A percentile compares a stretch with the other conserved stretches of the same genome.
These are phyloP conservation scores for Pisolithus orientalis DNA, from an alignment of 768 basidiomycete genomes.

Conservation along the genomic window DNA sequence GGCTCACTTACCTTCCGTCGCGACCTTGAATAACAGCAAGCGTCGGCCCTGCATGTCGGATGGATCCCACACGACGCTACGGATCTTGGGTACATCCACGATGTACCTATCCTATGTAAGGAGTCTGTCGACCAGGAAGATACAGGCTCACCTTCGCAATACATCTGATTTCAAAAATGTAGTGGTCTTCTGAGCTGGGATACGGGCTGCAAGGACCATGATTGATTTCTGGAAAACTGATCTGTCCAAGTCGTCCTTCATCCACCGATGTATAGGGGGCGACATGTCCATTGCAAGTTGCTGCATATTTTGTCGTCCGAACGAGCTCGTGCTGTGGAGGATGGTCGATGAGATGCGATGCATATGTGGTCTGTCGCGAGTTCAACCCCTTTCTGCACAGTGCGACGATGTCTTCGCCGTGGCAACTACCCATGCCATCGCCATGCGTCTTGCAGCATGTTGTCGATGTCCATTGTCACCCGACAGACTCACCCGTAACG, in stretches of 20 bases:
- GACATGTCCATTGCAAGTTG: slow-evolving; percentile 27
- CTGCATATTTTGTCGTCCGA: slow-evolving; percentile 10
- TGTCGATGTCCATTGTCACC: slow-evolving; percentile 89
- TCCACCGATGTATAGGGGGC: slow-evolving; percentile 47
- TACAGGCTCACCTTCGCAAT: slow-evolving; percentile 50
- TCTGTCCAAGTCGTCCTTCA: slow-evolving; percentile 51
- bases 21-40: slow-evolving; percentile 61
- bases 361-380: not conserved
- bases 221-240: slow-evolving; percentile 59
- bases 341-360: too few species aligned
- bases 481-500: slow-evolving; percentile 64
- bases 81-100: slow-evolving; percentile 64
- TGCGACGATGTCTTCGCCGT: not conserved
- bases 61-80: slow-evolving; percentile 49
- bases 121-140: not conserved
- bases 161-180: slow-evolving; percentile 48
- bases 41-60: slow-evolving; percentile 43
- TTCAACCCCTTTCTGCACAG: too few species aligned
- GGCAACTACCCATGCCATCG: slow-evolving; percentile 15
- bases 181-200: slow-evolving; percentile 51
- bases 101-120: slow-evolving; percentile 40
- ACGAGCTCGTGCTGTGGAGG: not conserved
- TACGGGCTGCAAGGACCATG: slow-evolving; percentile 60
- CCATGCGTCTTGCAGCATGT: slow-evolving; percentile 55
- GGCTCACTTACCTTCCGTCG: slow-evolving; percentile 48